Base-by-base conservation (phyloP, 1,284 basidiomycete species). In the Papiliotrema nemorosa region DNA sequence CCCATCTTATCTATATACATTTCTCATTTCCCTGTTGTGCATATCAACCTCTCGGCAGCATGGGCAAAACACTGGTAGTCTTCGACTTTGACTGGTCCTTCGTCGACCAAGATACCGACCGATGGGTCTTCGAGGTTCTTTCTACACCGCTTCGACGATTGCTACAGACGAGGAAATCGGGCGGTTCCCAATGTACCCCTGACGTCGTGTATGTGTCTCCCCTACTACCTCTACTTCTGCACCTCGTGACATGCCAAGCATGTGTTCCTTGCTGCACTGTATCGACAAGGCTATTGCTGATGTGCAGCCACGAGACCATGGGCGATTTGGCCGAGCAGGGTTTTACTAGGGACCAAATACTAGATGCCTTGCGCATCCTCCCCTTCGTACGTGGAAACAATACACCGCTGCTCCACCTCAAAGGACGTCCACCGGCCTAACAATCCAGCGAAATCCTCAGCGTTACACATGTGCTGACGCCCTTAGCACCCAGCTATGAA, bases 81-180 rank as follows among this genome's bases (percentile, higher is more conserved):
- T 97, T 88, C 64, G 94, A 98, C 75, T 97, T 97, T 77, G 94
- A 98, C 81, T 97, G 93, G 93, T 89, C 69, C 55, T 78, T 74
- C n/a, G 54, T 70, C 31, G 94, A 98, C 77, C 92, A 97, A 77
- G 96, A 98, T 77, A 88, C 92, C 3, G 96, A 98, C 76, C 82
- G 93, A 76, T 98, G 89, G 84, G 81, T 97, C 50, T 88, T 97
- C 66, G 94, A 98, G 72, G 88, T 93, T 44, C 82, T 96, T 31
- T 86, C 84, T 3, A 88, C 88, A 2, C 82, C 88, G 57, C 79
- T 97, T 40, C 85, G 94, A 48, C 79, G 89, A 43, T 84, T 87
- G 69, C 84, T 97, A 78, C 84, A 90, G 70, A 80, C 78, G 37
- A 79, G 85, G 53, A 81, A 87, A 70, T 74, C 77, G 13, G 75